Percentiles rank a stretch among this genome's conserved stretches.
Conservation (phyloP, 345 rosid species). For the Euphorbia lathyris region DNA sequence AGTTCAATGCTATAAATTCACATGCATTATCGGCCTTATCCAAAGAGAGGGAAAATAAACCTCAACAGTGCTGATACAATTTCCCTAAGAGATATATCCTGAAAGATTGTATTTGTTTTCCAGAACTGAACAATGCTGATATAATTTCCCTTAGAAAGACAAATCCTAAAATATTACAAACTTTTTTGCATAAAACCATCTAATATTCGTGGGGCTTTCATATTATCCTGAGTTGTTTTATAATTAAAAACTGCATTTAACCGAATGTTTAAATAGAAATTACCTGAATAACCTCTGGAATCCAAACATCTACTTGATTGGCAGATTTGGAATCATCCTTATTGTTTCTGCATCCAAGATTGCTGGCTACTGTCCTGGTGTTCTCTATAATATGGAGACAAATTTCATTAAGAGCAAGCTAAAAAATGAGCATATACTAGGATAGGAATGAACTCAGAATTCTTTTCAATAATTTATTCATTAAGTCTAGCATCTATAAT, state of each 20-base stretch:
- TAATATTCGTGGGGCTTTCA: not conserved
- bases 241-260: slow-evolving; percentile 5
- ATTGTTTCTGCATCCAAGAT: slow-evolving; percentile 70
- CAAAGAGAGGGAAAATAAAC: slow-evolving; percentile 33
- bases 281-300: slow-evolving; percentile 96
- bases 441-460: not conserved
- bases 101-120: not conserved
- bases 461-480: not conserved
- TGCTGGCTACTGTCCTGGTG: slow-evolving; percentile 66
- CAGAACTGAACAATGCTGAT: not conserved
- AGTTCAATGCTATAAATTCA: slow-evolving; percentile 5
- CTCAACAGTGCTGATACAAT: slow-evolving; percentile 54
- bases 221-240: not conserved
- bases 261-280: slow-evolving; percentile 12
- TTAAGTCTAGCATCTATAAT: not conserved
- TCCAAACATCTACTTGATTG: slow-evolving; percentile 69
- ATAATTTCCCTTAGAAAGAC: not conserved
- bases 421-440: slow-evolving; percentile 4
- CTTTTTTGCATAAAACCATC: not conserved
- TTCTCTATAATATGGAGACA: slow-evolving; percentile 56
- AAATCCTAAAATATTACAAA: not conserved
- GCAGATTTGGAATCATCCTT: slow-evolving; percentile 32
- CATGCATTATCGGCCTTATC: not conserved
- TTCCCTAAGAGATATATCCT: not conserved
- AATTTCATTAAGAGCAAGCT: slow-evolving; percentile 5